Conservation (phyloP, 139 green algal genomes). For the Nannochloris sp. region DNA sequence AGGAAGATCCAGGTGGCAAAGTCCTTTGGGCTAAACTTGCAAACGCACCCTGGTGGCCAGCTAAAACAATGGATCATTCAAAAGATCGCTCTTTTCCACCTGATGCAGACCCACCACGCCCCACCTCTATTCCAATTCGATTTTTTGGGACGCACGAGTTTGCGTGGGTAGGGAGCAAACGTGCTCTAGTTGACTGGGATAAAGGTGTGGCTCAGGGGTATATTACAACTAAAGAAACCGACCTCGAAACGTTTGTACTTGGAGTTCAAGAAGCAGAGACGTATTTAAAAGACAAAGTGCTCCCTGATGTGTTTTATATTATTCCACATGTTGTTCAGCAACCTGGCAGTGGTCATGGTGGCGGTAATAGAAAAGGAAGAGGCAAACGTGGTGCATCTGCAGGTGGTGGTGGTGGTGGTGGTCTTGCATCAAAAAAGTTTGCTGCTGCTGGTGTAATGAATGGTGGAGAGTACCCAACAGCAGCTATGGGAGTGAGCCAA, state of each 20-base stretch:
- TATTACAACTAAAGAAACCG: conserved; percentile 11
- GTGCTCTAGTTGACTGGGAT: conserved; percentile 21
- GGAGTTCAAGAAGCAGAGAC: conserved; percentile 10
- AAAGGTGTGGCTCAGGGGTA: conserved; percentile 9
- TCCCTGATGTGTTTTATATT: conserved; percentile 27
- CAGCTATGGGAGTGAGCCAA: no score
- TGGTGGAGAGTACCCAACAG: no score
- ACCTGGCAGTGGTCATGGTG: background rate
- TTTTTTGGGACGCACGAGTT: conserved; percentile 33
- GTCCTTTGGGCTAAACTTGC: conserved; percentile 28
- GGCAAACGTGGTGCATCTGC: no score
- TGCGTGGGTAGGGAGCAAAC: conserved; percentile 25
- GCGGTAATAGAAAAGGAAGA: background rate
- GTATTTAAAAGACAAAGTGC: background rate
- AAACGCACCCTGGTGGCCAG: conserved; percentile 23
- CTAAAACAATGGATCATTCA: conserved; percentile 15
- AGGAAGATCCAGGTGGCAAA: background rate
- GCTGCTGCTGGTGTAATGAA: no score
- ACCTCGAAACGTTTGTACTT: conserved; percentile 9
- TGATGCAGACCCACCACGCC: conserved; percentile 24
- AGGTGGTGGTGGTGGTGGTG: no score
- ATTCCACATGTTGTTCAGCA: background rate
- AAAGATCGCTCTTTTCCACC: conserved; percentile 8
- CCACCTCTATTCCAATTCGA: conserved; percentile 23
- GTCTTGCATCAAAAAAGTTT: no score